Evolutionary conservation across 2,329 filamentous ascomycete species (phyloP).

Genomic region (Colletotrichum sp.): DNA sequence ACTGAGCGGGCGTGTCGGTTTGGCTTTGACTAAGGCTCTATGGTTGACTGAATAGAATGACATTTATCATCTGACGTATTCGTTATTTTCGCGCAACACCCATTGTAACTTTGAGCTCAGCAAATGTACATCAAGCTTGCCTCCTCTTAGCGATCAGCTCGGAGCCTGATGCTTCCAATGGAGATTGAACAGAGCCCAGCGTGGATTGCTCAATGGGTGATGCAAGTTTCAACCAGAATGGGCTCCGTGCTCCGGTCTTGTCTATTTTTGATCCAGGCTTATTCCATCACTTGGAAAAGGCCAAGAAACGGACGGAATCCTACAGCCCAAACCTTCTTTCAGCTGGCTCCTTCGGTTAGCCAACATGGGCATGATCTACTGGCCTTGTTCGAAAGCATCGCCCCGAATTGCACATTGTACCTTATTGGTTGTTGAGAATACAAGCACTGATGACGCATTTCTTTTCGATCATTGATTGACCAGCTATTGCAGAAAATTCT

Average conservation of each 20-base stretch:
- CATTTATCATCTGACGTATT: background rate
- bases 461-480: background rate
- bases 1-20: background rate
- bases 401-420: background rate
- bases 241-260: background rate
- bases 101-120: background rate
- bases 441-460: background rate
- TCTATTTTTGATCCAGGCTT: background rate
- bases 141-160: background rate
- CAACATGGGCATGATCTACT: background rate
- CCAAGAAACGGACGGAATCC: background rate
- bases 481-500: background rate
- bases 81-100: background rate
- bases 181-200: background rate
- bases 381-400: background rate
- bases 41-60: background rate
- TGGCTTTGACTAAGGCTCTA: background rate
- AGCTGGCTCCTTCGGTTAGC: background rate
- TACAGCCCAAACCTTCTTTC: background rate
- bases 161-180: background rate
- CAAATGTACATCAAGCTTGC: background rate
- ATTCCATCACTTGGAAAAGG: background rate
- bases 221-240: background rate
- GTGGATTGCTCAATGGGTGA: background rate
- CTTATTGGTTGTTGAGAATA: background rate